Evolutionary conservation across 352 stramenopile genomes (phyloP).

Genomic region (Pythium pyrilobum): DNA sequence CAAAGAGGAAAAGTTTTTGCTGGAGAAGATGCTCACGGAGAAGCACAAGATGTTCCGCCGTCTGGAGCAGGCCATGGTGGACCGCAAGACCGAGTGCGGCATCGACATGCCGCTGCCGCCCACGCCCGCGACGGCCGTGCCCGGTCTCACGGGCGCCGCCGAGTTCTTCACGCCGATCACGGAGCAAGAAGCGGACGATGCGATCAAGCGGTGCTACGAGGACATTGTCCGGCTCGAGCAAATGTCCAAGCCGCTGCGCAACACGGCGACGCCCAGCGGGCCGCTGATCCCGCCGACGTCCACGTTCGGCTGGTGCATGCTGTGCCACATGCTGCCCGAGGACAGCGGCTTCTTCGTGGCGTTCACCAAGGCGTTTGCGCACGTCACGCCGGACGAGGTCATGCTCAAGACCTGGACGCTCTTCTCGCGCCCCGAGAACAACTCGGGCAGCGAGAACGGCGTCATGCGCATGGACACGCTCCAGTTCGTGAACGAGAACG

Average conservation of each 20-base stretch:
- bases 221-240: conserved; percentile 47
- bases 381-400: conserved; percentile 19
- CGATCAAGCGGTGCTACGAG: conserved; percentile 53
- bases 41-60: conserved; percentile 39
- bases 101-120: conserved; percentile 29
- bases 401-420: conserved; percentile 27
- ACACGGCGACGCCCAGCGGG: background rate
- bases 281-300: conserved; percentile 31
- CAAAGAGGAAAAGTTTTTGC: conserved; percentile 54
- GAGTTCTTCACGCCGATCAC: conserved; percentile 53
- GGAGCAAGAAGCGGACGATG: conserved; percentile 41
- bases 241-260: conserved; percentile 25
- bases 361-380: conserved; percentile 28
- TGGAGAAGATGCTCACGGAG: conserved; percentile 46
- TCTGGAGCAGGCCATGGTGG: conserved; percentile 42
- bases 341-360: conserved; percentile 28
- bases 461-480: conserved; percentile 27
- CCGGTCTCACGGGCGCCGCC: background rate
- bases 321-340: conserved; percentile 23
- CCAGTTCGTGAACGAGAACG: conserved; percentile 27
- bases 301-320: conserved; percentile 34
- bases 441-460: conserved; percentile 13
- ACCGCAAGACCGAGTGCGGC: conserved; percentile 41
- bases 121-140: conserved; percentile 22
- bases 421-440: conserved; percentile 17